Conservation (phyloP, 257 asterid genomes). For the Linderniella brevidens region DNA sequence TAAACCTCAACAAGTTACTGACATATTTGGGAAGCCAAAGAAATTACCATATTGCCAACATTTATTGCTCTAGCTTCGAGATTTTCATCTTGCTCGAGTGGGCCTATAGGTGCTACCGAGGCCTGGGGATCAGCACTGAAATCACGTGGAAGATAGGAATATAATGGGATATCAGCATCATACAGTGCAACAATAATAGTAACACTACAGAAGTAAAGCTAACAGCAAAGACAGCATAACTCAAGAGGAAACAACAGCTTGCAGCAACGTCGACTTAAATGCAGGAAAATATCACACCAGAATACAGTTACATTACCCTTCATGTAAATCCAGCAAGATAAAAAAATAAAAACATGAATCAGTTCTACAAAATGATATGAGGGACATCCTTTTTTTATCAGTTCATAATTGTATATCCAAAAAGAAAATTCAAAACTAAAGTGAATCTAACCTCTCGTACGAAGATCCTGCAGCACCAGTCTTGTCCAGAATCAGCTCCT, state of each 20-base stretch:
- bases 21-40: constrained; percentile 9
- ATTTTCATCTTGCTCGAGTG: constrained; percentile 41
- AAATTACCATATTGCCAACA: constrained; percentile 36
- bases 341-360: no score
- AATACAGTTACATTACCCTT: no score
- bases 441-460: constrained; percentile 48
- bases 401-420: no score
- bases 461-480: constrained; percentile 30
- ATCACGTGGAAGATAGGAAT: constrained; percentile 12
- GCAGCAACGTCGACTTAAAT: no score
- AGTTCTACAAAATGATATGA: no score
- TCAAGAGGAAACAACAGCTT: not conserved
- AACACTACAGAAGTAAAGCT: no score
- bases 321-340: no score
- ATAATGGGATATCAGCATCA: no score
- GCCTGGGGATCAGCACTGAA: constrained; percentile 66
- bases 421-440: no score
- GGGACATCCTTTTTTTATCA: no score
- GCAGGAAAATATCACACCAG: no score
- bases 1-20: constrained; percentile 2
- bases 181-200: no score
- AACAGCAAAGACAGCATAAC: not conserved
- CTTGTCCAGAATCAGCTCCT: constrained; percentile 69
- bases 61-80: constrained; percentile 24
- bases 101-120: constrained; percentile 36